Evolutionary conservation across 139 green algal genomes (phyloP).

Genomic region (Haematococcus lacustris): DNA sequence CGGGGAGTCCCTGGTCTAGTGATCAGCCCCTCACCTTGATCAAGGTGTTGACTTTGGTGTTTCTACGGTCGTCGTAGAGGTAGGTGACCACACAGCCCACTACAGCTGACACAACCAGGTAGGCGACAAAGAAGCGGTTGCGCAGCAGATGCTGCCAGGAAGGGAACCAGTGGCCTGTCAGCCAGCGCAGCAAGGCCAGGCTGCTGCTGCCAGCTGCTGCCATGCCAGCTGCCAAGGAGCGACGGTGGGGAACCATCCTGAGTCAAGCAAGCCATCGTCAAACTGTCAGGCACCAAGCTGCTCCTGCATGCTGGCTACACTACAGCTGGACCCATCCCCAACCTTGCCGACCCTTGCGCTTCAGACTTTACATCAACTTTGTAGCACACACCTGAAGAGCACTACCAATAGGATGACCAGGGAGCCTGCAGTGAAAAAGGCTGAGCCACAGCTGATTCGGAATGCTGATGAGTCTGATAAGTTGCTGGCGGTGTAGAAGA

Average conservation of each 20-base stretch:
- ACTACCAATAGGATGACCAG: constrained; percentile 14
- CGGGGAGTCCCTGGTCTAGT: too few species aligned
- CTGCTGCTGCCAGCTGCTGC: constrained; percentile 13
- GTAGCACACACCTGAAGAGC: constrained; percentile 9
- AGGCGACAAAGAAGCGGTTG: constrained; percentile 18
- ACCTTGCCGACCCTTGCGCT: neutral
- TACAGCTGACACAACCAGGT: constrained; percentile 11
- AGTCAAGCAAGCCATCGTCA: neutral
- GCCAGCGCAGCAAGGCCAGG: constrained; percentile 17
- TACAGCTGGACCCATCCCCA: neutral
- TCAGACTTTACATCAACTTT: neutral
- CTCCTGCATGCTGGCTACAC: neutral
- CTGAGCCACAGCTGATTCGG: constrained; percentile 15
- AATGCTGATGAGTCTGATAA: constrained; percentile 13
- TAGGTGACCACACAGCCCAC: constrained; percentile 28
- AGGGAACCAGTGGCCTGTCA: constrained; percentile 22
- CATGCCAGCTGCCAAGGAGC: neutral
- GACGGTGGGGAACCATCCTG: constrained; percentile 21
- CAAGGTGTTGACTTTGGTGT: constrained; percentile 35
- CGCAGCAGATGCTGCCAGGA: constrained; percentile 10
- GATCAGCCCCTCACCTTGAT: constrained; percentile 17
- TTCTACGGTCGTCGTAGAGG: constrained; percentile 23
- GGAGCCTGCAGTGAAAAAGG: constrained; percentile 16
- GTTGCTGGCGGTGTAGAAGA: constrained; percentile 7
- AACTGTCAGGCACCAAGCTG: neutral